Base-by-base conservation (phyloP, 2,329 filamentous ascomycete genomes). In the Trichothecium sympodiale region DNA sequence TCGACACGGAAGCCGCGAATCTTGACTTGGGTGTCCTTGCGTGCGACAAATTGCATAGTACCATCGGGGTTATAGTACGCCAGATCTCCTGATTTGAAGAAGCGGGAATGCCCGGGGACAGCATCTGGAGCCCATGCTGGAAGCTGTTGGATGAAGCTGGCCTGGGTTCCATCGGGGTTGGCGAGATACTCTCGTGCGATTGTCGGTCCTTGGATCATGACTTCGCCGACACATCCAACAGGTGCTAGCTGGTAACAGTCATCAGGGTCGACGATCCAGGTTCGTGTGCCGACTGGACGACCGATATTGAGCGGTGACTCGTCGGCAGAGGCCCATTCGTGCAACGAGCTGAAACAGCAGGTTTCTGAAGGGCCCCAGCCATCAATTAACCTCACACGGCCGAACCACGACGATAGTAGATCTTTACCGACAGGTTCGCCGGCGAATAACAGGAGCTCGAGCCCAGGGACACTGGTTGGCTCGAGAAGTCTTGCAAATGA, bases 1-100 rank as follows among this genome's bases (percentile, higher is more conserved):
- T 68, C 75, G 33, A 71, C 57, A 35, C 69, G 51, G 39, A 64
- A 72, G 16, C 75, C 75, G 17, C 64, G 60, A 10, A 76, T 49
- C 47, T 76, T 76, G 33, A 75, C 61, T 46, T 75, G 71, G 0
- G 60, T 61, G 42, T 75, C 71, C 41, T 69, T 70, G 17, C 71
- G 57, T 31, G 68, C 69, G 32, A 67, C 45, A 34, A 61, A 67
- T 1, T 56, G 42, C 9, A 69, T 46, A 29, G 48, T 46, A 2
- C 60, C 58, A 33, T 64, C 54, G 1, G 48, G 45, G 28, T 36
- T 28, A 26, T 38, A 38, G 13, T 26, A 28, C 4, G 23, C 39
- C 9, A 42, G 33, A 30, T 43, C 43, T 4, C 38, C 38, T 2
- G 43, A 40, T 29, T 30, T 17, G 34, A 41, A 45, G 16, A 45